phyloP scores from a whole-genome alignment of 352 stramenopile genomes.

The Pythium apleroticum region DNA sequence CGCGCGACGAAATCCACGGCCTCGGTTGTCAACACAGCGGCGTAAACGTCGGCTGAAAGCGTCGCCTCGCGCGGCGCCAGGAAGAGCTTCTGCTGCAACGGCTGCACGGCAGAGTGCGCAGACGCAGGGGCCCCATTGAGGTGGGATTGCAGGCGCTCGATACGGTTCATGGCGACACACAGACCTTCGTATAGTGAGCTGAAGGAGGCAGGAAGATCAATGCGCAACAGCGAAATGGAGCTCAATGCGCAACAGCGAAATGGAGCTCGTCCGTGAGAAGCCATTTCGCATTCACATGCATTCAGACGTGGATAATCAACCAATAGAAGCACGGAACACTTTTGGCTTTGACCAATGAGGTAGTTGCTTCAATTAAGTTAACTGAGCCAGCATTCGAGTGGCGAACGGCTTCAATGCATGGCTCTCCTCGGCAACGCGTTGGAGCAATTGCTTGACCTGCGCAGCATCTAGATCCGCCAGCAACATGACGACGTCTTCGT shows the following conservation, averaged over 20 bases:
- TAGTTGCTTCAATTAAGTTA: not conserved
- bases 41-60: conserved; percentile 34
- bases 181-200: not conserved
- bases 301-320: not conserved
- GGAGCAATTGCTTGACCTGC: conserved; percentile 7
- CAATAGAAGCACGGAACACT: conserved; percentile 2
- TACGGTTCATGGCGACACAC: conserved; percentile 21
- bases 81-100: conserved; percentile 11
- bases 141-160: conserved; percentile 26
- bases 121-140: conserved; percentile 6
- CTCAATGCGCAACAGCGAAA: conserved; percentile 11
- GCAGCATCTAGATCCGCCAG: conserved; percentile 18
- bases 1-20: conserved; percentile 88
- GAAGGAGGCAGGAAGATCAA: not conserved
- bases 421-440: conserved; percentile 21
- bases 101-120: not conserved
- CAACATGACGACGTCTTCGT: conserved; percentile 22
- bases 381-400: not conserved
- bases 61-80: conserved; percentile 19
- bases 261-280: not conserved
- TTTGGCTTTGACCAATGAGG: conserved; percentile 20
- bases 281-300: conserved; percentile 14
- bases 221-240: conserved; percentile 6
- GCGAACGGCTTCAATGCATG: conserved; percentile 26
- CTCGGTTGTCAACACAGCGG: conserved; percentile 79